Evolutionary conservation across 352 stramenopile species (phyloP), one percentile per base, ranked within the genome.

Genomic region (Globisporangium solare): DNA sequence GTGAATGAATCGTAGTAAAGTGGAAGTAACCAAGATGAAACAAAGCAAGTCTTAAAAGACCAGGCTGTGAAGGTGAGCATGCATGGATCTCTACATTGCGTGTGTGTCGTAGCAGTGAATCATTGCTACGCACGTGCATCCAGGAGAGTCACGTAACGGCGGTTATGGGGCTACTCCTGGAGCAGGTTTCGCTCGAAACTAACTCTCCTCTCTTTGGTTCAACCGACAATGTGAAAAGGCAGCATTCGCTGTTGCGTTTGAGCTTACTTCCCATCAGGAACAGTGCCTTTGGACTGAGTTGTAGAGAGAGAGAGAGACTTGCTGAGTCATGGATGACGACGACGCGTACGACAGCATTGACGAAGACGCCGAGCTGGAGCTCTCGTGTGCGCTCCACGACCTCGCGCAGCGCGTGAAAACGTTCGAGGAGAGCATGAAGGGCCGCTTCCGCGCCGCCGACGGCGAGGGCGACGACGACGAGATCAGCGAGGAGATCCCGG

Each of bases 391-490:
- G 43, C 61, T 92, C 45, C 77, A 92, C 35, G 79, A 89, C 59
- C 61, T 92, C 40, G 73, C 79, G 3, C 50, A 78, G 45, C 73
- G 68, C 11, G 77, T 89, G 42, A 88, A 89, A 62, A 73, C 53
- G 6, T 89, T 92, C 39, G 76, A 86, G 57, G 76, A 70, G 47
- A 84, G 83, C 43, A 91, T 91, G 79, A 78, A 82, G 27, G 73
- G 70, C 17, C 68, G 79, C 1, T 76, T 91, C 50, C 54, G 47
- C 15, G 51, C 68, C 15, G 53, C 40, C 15, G 10, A 68, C 37
- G 65, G 63, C 7, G 60, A 70, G 14, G 66, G 74, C 20, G 66
- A 75, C 20, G 71, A 72, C 3, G 74, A 83, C 35, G 78, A 91
- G 59, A 87, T 91, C 52, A 68, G 65, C 2, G 81, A 91, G 63